Percentiles rank a stretch among this genome's conserved stretches.
Evolutionary conservation across 345 rosid species (phyloP).

Genomic region (Rhizophora mangle): DNA sequence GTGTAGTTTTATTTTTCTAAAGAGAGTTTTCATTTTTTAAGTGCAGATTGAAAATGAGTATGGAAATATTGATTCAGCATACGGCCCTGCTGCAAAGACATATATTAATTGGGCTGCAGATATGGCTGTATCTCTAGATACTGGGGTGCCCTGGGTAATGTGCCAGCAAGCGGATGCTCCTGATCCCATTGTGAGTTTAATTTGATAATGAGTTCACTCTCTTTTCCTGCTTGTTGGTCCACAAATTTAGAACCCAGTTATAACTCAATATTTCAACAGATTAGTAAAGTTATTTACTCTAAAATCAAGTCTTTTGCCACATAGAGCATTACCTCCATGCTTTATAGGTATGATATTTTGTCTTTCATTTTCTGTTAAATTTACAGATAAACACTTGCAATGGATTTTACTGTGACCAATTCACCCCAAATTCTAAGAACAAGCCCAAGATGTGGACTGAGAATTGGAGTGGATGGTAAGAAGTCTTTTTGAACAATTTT

Average conservation of each 20-base stretch:
- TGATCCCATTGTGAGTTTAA: conserved; percentile 71
- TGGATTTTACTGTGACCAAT: conserved; percentile 95
- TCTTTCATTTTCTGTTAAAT: conserved; percentile 7
- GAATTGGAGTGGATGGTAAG: conserved; percentile 96
- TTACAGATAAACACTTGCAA: conserved; percentile 93
- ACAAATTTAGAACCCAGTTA: not conserved
- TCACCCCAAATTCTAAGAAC: conserved; percentile 78
- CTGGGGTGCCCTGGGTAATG: conserved; percentile 99
- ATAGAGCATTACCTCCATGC: not conserved
- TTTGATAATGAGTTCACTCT: not conserved
- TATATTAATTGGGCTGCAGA: conserved; percentile 88
- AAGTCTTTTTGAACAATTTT: conserved; percentile 8
- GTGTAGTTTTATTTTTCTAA: not conserved
- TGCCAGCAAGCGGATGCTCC: conserved; percentile 95
- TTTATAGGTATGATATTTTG: conserved; percentile 2
- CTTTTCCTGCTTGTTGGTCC: not conserved
- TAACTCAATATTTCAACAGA: not conserved
- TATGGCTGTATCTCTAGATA: conserved; percentile 82
- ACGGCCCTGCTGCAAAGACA: conserved; percentile 69
- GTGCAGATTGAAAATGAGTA: conserved; percentile 92
- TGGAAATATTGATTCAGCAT: conserved; percentile 65
- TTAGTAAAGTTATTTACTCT: not conserved
- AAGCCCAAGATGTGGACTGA: conserved; percentile 99
- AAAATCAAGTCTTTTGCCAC: not conserved
- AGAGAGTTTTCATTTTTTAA: not conserved